Evolutionary conservation across 2,329 filamentous ascomycete species (phyloP), one percentile per base, ranked within the genome.

Genomic region (Talaromyces islandicus): DNA sequence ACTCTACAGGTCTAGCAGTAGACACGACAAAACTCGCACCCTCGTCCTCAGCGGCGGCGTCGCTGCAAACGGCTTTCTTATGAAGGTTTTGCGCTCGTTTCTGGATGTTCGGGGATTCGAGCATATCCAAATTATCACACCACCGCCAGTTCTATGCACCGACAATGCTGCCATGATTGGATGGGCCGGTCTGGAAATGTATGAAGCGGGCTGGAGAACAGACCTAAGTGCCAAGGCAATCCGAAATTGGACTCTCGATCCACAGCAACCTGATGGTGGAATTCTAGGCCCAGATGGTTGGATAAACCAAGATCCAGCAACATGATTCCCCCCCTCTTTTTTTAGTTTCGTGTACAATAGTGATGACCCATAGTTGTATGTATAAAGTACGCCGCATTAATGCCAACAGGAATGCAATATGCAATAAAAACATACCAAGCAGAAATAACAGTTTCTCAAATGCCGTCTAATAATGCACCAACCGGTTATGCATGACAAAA

Each of bases 111-210:
- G 88, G 50, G 90, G 90, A 0, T 88, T 85, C 69, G 69, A 71
- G 0, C 67, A 85, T 64, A 72, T 95, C 29, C 67, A 80, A 11
- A 73, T 97, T 7, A 75, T 88, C 30, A 89, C 88, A 59, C 93
- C 94, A n/a, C 92, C 92, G 2, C 75, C 84, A 10, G 79, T 81
- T 48, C 80, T 93, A 57, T 97, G 94, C 71, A 97, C 91, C 0
- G 94, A 99, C 70, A 97, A 99, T 74, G 94, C 94, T 12, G 91
- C 92, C 54, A 99, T 99, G 94, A 92, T 97, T 71, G 93, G 89
- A 1, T 97, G 94, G 93, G 82, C 92, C 0, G 94, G 89, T 0
- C 83, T 92, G 65, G 92, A 97, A 76, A 97, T 99, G 92, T 97
- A 84, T 69, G 83, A 89, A 73, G 85, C 84, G 0, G 92, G 93